Base-by-base conservation (phyloP, 306 rosid genomes). In the Vigna reflexopilosa region DNA sequence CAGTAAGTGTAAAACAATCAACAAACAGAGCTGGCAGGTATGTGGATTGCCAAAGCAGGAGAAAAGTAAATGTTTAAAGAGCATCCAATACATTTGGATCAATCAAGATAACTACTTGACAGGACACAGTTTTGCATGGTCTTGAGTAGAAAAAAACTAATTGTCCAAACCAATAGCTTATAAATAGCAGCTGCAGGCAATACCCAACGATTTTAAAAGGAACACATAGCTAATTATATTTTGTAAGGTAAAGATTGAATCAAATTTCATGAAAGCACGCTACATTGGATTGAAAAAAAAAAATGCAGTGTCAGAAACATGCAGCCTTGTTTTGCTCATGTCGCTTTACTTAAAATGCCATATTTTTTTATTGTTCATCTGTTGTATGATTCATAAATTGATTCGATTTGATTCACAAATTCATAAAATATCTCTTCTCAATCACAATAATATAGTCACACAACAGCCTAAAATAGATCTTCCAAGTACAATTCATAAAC, bases 131-230 rank as follows among this genome's bases (percentile, higher is more conserved):
- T 47, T 26, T 7, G 38, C 69, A 73, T 32, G 52, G 56, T 24
- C 14, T 19, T 13, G 2, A 62, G 44, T 11, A 19, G 45, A 19
- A 73, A 59, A 40, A 44, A 73, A 49, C 11, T 52, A 44, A 26
- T 57, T 73, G 68, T 24, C n/a, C 62, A 63, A 64, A 65, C 63
- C 50, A 22, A 38, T 55, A 36, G 65, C 49, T 48, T 75, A 63
- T 38, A 66, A 11, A 9, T 10, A 11, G 14, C 40, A 68, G 58
- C 40, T 24, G 28, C 80, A 76, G 32, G 55, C 34, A 54, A 65
- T 54, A 44, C 3, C 24, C 67, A 77, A 15, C 6, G 6, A 16
- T 70, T 70, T 30, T 47, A 70, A n/a, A 16, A 49, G 63, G 17
- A 28, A 16, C 12, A 42, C 40, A 9, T 11, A 67, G 48, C 32